Base-by-base conservation (phyloP, 176 grass and related monocot genomes). In the Oryza coarctata region DNA sequence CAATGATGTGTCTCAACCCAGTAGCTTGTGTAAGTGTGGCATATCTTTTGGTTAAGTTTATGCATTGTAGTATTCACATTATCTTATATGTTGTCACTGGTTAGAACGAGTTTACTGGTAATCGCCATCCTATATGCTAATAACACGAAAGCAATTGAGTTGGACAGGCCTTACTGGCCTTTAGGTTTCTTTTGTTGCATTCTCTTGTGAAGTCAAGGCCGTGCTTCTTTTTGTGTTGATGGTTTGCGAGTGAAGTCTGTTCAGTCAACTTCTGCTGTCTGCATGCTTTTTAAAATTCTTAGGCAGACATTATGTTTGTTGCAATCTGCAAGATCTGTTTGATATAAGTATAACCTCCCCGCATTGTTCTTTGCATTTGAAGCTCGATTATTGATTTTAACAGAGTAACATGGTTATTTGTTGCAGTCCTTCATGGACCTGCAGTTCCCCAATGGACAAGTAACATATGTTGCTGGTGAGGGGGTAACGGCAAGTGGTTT, bases 361-460 rank as follows among this genome's bases (percentile, higher is more conserved):
- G 11, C n/a, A 28, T 32, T 78, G 35, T 36, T 34, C 17, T 0
- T 9, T 65, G 57, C 25, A 26, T 55, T 63, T 58, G 50, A 63
- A 63, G 15, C 28, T 71, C 22, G n/a, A 65, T 40, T 73, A 25
- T 70, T 64, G 0, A 55, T 34, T 70, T 14, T 85, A 71, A 73
- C 41, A 63, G 41, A 57, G 6, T 86, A 64, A 35, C 1, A 57
- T 8, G 20, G 6, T 79, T 60, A 60, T 86, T 63, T 87, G 47
- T 83, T 87, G 43, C 84, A 98, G 96, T 93, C 90, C 28, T 98
- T 93, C 39, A 86, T 98, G 96, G 96, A 98, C 84, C 43, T 98
- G 80, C 96, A 98, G 76, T 98, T 93, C 80, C 96, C 96, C 49
- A 98, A 95, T 82, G 96, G 96, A 75, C 96, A 98, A 64, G 68